These are phyloP conservation scores for Miscanthus lutarioriparius DNA, from an alignment of 176 grass and related monocot species.

Conservation along the genomic window DNA sequence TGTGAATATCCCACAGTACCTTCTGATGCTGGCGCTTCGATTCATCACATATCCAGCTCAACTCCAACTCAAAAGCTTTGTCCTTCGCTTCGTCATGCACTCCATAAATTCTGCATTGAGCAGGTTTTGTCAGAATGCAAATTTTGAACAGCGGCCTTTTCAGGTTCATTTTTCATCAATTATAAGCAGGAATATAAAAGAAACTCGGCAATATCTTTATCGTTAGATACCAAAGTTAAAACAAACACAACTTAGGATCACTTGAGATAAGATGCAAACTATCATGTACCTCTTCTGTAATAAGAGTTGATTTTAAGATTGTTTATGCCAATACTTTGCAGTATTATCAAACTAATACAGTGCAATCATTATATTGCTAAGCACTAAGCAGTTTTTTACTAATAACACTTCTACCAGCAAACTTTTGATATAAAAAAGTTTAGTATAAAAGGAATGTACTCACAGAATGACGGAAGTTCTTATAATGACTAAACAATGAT, in stretches of 20 bases:
- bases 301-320: neutral
- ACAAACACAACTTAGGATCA: neutral
- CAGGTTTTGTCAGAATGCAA: neutral
- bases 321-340: neutral
- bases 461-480: neutral
- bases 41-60: slow-evolving; percentile 92
- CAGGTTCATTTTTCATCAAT: neutral
- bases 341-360: neutral
- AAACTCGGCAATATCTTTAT: neutral
- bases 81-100: slow-evolving; percentile 89
- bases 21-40: slow-evolving; percentile 82
- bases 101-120: slow-evolving; percentile 68
- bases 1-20: slow-evolving; percentile 33
- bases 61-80: slow-evolving; percentile 83
- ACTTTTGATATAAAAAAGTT: neutral
- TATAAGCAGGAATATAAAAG: neutral
- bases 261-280: neutral
- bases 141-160: slow-evolving; percentile 16
- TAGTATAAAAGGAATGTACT: neutral
- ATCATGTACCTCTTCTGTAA: neutral
- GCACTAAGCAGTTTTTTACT: neutral
- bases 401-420: neutral
- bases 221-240: neutral
- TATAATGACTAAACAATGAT: slow-evolving; percentile 4
- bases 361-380: neutral